A percentile compares a stretch with the other conserved stretches of the same genome.
phyloP scores from a whole-genome alignment of 768 basidiomycete genomes.

The Kwoniella botswanensis region DNA sequence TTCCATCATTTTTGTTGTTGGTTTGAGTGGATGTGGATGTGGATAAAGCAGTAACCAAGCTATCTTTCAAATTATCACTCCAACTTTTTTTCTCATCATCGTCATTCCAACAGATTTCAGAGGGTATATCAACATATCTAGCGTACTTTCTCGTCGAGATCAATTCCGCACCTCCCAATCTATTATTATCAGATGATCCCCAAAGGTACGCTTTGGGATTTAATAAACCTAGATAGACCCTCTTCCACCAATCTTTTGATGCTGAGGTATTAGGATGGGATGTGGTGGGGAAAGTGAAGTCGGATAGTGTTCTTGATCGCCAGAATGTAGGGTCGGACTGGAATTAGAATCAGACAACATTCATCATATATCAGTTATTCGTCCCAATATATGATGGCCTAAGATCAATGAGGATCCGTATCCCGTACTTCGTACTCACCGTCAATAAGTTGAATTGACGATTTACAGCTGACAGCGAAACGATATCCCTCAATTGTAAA shows the following conservation, averaged over 20 bases:
- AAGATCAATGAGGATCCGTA: no score
- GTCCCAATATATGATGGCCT: no score
- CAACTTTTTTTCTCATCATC: constrained; percentile 10
- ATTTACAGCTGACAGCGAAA: constrained; percentile 68
- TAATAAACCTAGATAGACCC: constrained; percentile 30
- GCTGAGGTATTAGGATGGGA: constrained; percentile 23
- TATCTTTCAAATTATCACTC: constrained; percentile 24
- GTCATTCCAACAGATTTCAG: constrained; percentile 30
- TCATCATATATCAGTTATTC: no score
- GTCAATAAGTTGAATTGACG: constrained; percentile 65
- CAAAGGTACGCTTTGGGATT: constrained; percentile 47
- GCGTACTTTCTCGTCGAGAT: constrained; percentile 8
- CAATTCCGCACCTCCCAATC: constrained; percentile 11
- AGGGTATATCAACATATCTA: constrained; percentile 32
- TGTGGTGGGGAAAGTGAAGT: constrained; percentile 38
- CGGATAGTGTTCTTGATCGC: constrained; percentile 35
- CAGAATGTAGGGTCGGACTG: constrained; percentile 50
- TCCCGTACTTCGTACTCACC: constrained; percentile 31
- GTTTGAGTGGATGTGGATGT: no score
- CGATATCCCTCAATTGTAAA: constrained; percentile 66
- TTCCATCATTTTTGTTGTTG: background rate
- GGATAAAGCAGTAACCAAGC: constrained; percentile 9
- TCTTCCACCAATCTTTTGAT: constrained; percentile 28
- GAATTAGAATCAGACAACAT: no score
- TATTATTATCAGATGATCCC: constrained; percentile 43